Conservation (phyloP, 305 asterid species). For the Euphrasia arctica region DNA sequence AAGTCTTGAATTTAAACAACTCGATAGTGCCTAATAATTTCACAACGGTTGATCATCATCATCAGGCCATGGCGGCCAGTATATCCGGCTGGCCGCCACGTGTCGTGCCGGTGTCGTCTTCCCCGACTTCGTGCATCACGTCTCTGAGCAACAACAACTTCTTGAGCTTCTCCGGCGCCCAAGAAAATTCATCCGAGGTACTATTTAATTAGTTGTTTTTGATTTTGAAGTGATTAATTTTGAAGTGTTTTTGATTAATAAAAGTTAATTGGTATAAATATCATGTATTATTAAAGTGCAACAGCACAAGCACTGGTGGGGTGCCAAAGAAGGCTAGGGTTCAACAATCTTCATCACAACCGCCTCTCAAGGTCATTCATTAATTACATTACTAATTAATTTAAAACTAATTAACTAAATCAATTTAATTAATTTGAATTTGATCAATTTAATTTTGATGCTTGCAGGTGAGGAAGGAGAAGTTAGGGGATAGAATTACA, state of each 20-base stretch:
- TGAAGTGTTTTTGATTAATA: neutral
- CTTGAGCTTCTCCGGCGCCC: constrained; percentile 42
- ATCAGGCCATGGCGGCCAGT: neutral
- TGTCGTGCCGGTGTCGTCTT: constrained; percentile 35
- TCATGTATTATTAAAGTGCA: constrained; percentile 39
- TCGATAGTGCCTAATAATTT: neutral
- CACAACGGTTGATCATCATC: constrained; percentile 6
- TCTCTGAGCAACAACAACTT: constrained; percentile 32
- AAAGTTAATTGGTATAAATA: neutral
- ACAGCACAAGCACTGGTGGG: constrained; percentile 47
- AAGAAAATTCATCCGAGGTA: constrained; percentile 45
- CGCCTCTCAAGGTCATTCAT: constrained; percentile 51
- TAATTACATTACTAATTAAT: constrained; percentile 14
- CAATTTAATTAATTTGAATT: neutral
- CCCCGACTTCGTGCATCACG: constrained; percentile 38
- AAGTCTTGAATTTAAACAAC: constrained; percentile 27
- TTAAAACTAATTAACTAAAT: neutral
- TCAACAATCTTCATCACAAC: constrained; percentile 54
- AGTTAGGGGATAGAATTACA: constrained; percentile 75
- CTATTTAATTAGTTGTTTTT: neutral
- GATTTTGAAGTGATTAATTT: too few relatives aligned
- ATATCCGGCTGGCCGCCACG: constrained; percentile 28
- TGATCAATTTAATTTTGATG: neutral
- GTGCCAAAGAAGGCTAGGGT: constrained; percentile 59
- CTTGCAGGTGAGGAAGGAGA: constrained; percentile 68